Base-by-base conservation (phyloP, 768 basidiomycete genomes). In the Collybia sp. region DNA sequence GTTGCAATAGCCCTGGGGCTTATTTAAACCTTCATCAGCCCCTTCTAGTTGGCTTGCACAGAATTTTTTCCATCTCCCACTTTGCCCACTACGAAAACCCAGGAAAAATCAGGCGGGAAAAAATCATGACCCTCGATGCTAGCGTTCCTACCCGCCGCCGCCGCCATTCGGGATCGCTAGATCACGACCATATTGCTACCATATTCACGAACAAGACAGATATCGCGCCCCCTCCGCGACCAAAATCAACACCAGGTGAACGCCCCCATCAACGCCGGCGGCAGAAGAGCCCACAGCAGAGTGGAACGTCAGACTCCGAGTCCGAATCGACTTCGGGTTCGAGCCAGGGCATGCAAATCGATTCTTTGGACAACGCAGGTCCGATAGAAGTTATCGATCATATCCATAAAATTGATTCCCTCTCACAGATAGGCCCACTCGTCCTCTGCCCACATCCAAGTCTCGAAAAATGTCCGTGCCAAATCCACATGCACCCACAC, bases 211-310 rank as follows among this genome's bases (percentile, higher is more conserved):
- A 53, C 43, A 17, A 52, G 5, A 56, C 64, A 34, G 39, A 45
- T 9, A 54, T 77, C 17, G 56, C 68, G 1, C 78, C 81, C 5
- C 82, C 81, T 6, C 84, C 82, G 3, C 75, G 86, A 15, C 85
- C 86, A 15, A 86, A 88, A 60, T 85, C 83, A 12, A 84, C 86
- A 0, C 85, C 86, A 2, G 73, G 81, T 20, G 82, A 85, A 54
- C 74, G 83, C 3, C 76, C 75, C 1, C 67, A 67, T 5, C 73
- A 66, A 41, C 72, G 70, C 37, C 67, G 73, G 38, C 69, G 77
- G 32, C 70, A 73, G 38, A 70, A 64, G 33, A 72, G 72, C 54
- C 74, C 75, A 6, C 54, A 53, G 6, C 62, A 66, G 54, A 53
- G 62, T 53, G 55, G 64, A 34, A 64, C 67, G 53, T 61, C 66